Conservation (phyloP, 2,329 filamentous ascomycete genomes). For the Sarocladium brachiariae region DNA sequence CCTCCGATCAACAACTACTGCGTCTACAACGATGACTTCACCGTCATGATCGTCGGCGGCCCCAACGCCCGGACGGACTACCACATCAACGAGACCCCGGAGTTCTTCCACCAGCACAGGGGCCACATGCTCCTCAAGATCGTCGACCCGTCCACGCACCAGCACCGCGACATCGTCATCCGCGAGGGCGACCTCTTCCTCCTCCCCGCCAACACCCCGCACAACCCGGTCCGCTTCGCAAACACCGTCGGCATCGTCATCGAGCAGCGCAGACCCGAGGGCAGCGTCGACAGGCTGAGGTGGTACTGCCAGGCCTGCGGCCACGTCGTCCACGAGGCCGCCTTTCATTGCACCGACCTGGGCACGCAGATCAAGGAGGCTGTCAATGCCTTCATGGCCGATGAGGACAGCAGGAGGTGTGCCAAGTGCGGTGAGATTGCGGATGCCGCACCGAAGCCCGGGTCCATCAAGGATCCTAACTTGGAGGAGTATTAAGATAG, state of each 20-base stretch:
- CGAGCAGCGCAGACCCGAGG: conserved; percentile 71
- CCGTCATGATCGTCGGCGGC: conserved; percentile 91
- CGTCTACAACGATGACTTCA: conserved; percentile 79
- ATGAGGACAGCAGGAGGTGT: conserved; percentile 65
- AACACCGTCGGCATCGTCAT: conserved; percentile 91
- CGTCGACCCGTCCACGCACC: conserved; percentile 53
- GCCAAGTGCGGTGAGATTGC: conserved; percentile 69
- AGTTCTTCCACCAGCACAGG: conserved; percentile 97
- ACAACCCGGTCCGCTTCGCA: conserved; percentile 90
- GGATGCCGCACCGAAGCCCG: conserved; percentile 57
- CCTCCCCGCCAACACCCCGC: conserved; percentile 87
- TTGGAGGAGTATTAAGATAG: too few relatives aligned
- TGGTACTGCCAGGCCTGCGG: conserved; percentile 77
- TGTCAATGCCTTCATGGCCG: conserved; percentile 71
- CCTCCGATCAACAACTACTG: conserved; percentile 97
- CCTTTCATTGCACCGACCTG: conserved; percentile 83
- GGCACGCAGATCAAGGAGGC: conserved; percentile 92
- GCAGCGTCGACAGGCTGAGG: conserved; percentile 67
- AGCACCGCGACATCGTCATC: conserved; percentile 81
- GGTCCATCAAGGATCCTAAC: conserved; percentile 55
- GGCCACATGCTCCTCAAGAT: conserved; percentile 92
- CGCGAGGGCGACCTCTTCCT: conserved; percentile 91
- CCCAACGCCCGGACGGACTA: conserved; percentile 96
- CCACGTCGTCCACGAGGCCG: conserved; percentile 73
- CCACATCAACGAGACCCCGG: conserved; percentile 92